phyloP scores from a whole-genome alignment of 2,329 filamentous ascomycete species.

The Dactylella cylindrospora region DNA sequence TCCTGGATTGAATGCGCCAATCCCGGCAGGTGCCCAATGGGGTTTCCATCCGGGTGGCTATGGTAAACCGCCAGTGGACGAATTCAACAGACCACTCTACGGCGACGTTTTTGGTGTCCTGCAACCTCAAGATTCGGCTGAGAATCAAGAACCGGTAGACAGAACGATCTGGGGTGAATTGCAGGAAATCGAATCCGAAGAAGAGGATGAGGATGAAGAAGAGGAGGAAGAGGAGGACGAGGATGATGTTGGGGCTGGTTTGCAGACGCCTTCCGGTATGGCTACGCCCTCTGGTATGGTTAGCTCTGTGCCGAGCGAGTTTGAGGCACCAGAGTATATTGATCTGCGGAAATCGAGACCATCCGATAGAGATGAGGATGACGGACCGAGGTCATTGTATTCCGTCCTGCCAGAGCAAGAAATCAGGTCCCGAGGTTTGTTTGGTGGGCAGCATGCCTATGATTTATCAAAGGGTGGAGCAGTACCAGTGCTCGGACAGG shows the following conservation, averaged over 20 bases:
- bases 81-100: slow-evolving; percentile 85
- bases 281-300: slow-evolving; percentile 80
- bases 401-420: slow-evolving; percentile 87
- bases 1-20: slow-evolving; percentile 88
- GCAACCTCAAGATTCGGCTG: slow-evolving; percentile 62
- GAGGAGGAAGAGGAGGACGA: slow-evolving; percentile 66
- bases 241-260: slow-evolving; percentile 64
- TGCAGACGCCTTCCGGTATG: slow-evolving; percentile 73
- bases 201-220: slow-evolving; percentile 72
- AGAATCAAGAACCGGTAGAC: slow-evolving; percentile 77
- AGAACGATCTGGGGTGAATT: slow-evolving; percentile 83
- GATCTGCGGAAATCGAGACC: slow-evolving; percentile 87
- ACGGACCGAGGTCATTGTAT: slow-evolving; percentile 74
- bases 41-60: slow-evolving; percentile 94
- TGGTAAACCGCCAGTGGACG: slow-evolving; percentile 92
- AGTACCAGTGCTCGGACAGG: slow-evolving; percentile 74
- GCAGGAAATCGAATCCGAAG: slow-evolving; percentile 58
- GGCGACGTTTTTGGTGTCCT: slow-evolving; percentile 89
- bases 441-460: slow-evolving; percentile 91
- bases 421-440: slow-evolving; percentile 85
- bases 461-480: slow-evolving; percentile 69
- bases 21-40: slow-evolving; percentile 85
- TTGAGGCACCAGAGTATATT: slow-evolving; percentile 57
- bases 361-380: slow-evolving; percentile 46
- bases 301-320: slow-evolving; percentile 78